phyloP scores from a whole-genome alignment of 2,329 filamentous ascomycete genomes.

The Pseudodiploospora longispora region DNA sequence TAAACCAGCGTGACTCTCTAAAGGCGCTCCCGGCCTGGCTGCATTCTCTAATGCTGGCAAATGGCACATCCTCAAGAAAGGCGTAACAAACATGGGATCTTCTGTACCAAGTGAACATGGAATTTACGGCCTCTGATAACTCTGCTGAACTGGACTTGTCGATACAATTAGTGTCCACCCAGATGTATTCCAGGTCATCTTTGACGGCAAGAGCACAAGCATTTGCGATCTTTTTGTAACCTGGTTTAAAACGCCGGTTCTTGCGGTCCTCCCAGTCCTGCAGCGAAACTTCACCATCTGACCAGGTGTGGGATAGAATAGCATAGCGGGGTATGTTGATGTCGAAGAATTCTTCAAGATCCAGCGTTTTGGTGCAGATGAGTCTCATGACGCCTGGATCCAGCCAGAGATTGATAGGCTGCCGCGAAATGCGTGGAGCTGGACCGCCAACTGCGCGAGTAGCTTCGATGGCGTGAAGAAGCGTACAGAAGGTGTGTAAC shows the following conservation, averaged over 20 bases:
- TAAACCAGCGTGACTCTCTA: slow-evolving; percentile 12
- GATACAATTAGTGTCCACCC: slow-evolving; percentile 19
- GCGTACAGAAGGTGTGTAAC: too few relatives aligned
- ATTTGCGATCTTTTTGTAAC: slow-evolving; percentile 11
- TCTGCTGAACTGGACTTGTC: slow-evolving; percentile 11
- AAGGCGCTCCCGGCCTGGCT: neutral
- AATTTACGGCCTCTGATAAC: slow-evolving; percentile 13
- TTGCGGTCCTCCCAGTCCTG: slow-evolving; percentile 9
- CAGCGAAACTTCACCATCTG: slow-evolving; percentile 13
- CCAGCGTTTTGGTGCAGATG: slow-evolving; percentile 1
- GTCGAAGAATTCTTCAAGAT: slow-evolving; percentile 8
- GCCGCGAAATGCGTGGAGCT: too few relatives aligned
- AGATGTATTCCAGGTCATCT: slow-evolving; percentile 14
- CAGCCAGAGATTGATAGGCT: too few relatives aligned
- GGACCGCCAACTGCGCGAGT: too few relatives aligned
- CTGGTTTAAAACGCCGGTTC: slow-evolving; percentile 1
- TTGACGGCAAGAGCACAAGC: slow-evolving; percentile 10
- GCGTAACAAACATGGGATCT: neutral
- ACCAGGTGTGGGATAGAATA: slow-evolving; percentile 19
- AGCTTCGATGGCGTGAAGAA: too few relatives aligned
- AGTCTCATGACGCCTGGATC: neutral
- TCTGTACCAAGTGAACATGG: slow-evolving; percentile 5
- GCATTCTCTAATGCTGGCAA: neutral
- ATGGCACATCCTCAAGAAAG: neutral
- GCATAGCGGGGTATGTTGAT: slow-evolving; percentile 14